Evolutionary conservation across 1,139 yeast genomes (phyloP).

Genomic region (Candida anutae): DNA sequence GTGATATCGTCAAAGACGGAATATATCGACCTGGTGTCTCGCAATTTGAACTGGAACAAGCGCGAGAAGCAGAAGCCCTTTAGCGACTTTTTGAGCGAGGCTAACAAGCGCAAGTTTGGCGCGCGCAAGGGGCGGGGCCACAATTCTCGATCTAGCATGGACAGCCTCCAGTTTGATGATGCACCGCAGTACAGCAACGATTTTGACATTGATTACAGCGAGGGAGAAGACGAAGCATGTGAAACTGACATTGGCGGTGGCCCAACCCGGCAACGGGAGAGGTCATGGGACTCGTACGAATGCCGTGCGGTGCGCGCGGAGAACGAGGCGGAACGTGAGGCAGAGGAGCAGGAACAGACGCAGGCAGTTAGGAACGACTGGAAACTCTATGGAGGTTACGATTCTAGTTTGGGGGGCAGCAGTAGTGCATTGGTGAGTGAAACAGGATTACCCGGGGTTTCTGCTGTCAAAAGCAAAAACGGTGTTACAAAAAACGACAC

Average conservation of each 20-base stretch:
- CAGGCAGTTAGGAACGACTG: too few relatives aligned
- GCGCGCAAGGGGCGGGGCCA: conserved; percentile 22
- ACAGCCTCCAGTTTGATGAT: conserved; percentile 7
- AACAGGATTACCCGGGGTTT: too few relatives aligned
- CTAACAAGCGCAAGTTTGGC: conserved; percentile 23
- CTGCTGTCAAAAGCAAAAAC: too few relatives aligned
- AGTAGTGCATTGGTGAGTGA: too few relatives aligned
- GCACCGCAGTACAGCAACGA: conserved; percentile 11
- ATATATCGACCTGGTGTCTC: conserved; percentile 74
- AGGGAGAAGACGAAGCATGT: conserved; percentile 7
- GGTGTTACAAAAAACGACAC: too few relatives aligned
- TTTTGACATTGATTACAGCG: conserved; percentile 19
- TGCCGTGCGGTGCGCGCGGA: too few relatives aligned
- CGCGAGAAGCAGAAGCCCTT: conserved; percentile 79
- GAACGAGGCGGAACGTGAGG: too few relatives aligned
- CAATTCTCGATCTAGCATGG: conserved; percentile 3
- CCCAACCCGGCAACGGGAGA: conserved; percentile 19
- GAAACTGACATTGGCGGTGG: conserved; percentile 7
- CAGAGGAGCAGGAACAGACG: too few relatives aligned
- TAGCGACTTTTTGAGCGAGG: conserved; percentile 41
- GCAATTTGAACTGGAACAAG: conserved; percentile 81
- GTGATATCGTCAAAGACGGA: conserved; percentile 69
- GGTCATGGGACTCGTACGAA: conserved; percentile 25
- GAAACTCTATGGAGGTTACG: too few relatives aligned
- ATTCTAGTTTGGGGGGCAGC: too few relatives aligned